Conservation (phyloP, 2,329 filamentous ascomycete genomes). For the Fusarium pseudoanthophilum region DNA sequence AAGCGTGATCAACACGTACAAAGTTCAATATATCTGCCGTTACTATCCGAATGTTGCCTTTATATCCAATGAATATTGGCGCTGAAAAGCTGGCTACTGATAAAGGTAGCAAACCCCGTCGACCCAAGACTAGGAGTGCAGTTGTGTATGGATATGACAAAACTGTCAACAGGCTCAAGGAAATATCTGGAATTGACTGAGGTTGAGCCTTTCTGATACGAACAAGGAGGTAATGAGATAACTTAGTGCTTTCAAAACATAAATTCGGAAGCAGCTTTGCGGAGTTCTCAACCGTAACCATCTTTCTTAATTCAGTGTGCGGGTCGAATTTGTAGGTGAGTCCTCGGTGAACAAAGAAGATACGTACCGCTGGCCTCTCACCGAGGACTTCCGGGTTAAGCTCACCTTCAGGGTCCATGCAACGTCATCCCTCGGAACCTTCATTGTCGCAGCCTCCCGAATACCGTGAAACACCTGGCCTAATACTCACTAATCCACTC, state of each 20-base stretch:
- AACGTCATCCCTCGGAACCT: constrained; percentile 48
- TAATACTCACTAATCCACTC: not conserved
- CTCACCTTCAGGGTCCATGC: constrained; percentile 30
- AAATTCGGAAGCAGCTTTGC: not conserved
- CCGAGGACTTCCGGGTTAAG: constrained; percentile 25
- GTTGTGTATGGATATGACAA: not conserved
- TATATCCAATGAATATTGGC: not conserved
- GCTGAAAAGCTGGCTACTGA: too few relatives aligned
- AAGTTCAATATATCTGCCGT: not conserved
- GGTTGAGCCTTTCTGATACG: not conserved
- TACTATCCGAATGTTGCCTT: not conserved
- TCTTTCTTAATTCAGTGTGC: constrained; percentile 25
- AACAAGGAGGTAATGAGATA: not conserved
- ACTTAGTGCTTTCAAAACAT: not conserved
- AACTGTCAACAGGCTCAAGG: not conserved
- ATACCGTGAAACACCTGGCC: constrained; percentile 16
- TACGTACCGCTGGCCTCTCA: constrained; percentile 34
- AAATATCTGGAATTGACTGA: not conserved
- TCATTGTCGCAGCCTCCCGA: constrained; percentile 38
- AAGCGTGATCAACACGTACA: not conserved
- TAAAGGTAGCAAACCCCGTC: not conserved
- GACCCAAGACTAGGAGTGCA: not conserved
- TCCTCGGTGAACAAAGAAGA: constrained; percentile 26
- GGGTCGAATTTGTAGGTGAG: constrained; percentile 43
- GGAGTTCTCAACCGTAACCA: constrained; percentile 28